phyloP scores from a whole-genome alignment of 305 asterid genomes.

The Fraxinus ornus region DNA sequence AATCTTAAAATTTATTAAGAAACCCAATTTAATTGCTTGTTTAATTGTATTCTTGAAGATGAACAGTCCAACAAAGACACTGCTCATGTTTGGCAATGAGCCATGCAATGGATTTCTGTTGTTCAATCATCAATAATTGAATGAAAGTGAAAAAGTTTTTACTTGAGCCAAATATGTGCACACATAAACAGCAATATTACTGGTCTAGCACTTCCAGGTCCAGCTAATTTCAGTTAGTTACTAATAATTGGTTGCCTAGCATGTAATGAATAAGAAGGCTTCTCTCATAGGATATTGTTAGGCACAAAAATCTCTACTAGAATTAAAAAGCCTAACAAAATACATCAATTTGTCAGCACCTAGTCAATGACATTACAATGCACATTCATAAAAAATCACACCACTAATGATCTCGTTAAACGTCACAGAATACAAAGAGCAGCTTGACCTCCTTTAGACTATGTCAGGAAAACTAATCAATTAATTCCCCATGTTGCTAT shows the following conservation, averaged over 20 bases:
- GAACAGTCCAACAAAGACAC: not conserved
- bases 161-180: not conserved
- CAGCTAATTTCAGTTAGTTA: not conserved
- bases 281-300: not conserved
- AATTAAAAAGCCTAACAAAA: not conserved
- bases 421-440: not conserved
- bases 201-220: not conserved
- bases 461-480: not conserved
- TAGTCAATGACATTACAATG: not conserved
- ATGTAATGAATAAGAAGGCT: not conserved
- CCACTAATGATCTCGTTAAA: not conserved
- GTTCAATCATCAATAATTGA: not conserved
- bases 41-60: not conserved
- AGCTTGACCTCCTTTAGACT: not conserved
- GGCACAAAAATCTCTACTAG: not conserved
- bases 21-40: not conserved
- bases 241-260: not conserved
- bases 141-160: not conserved
- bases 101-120: not conserved
- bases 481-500: not conserved
- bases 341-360: not conserved
- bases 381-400: not conserved
- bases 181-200: not conserved
- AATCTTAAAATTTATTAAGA: not conserved
- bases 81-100: not conserved